Percentiles rank a stretch among this genome's conserved stretches.
Conservation (phyloP, 805 yeast species). For the Wickerhamomyces subpelliculosus region DNA sequence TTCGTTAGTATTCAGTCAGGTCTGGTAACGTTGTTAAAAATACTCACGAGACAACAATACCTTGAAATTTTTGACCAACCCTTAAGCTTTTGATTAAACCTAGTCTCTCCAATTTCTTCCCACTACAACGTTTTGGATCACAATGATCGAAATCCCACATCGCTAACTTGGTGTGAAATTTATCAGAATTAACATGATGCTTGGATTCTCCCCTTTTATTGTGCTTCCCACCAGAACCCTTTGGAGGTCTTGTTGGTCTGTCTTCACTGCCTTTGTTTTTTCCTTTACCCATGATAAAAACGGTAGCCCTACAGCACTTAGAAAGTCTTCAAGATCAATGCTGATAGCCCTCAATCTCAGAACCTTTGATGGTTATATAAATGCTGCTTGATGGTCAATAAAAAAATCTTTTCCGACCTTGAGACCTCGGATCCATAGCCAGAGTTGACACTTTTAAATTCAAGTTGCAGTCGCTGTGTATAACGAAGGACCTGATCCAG, state of each 20-base stretch:
- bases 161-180: constrained; percentile 80
- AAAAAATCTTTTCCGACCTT: too few relatives aligned
- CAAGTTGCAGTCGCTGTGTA: too few relatives aligned
- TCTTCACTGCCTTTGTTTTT: constrained; percentile 43
- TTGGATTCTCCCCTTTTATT: constrained; percentile 35
- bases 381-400: too few relatives aligned
- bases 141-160: constrained; percentile 99
- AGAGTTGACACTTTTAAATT: too few relatives aligned
- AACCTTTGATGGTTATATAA: too few relatives aligned
- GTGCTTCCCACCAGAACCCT: constrained; percentile 52
- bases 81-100: constrained; percentile 75
- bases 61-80: constrained; percentile 91
- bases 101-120: constrained; percentile 84
- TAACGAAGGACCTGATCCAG: too few relatives aligned
- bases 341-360: too few relatives aligned
- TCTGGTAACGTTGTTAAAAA: too few relatives aligned
- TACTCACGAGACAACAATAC: constrained; percentile 69
- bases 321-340: too few relatives aligned
- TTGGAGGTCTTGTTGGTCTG: constrained; percentile 33
- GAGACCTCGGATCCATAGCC: too few relatives aligned
- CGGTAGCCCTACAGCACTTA: not conserved
- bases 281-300: constrained; percentile 29
- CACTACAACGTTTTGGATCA: constrained; percentile 96
- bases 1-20: not conserved
- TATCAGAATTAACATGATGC: constrained; percentile 20